Conservation (phyloP, 495 filamentous ascomycete species). For the Rusavskia elegans region DNA sequence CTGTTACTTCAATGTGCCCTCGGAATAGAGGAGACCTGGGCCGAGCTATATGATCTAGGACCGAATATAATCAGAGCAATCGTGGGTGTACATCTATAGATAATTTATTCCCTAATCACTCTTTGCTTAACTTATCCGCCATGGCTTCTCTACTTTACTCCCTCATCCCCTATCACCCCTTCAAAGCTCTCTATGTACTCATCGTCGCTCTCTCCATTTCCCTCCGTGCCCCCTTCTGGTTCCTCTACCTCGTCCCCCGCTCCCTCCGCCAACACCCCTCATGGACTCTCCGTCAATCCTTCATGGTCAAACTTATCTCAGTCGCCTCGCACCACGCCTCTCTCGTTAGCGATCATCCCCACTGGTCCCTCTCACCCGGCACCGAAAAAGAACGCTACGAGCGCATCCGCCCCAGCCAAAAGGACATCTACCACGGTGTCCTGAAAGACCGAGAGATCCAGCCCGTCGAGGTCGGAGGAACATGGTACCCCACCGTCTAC, state of each 20-base stretch:
- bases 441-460: slow-evolving; percentile 11
- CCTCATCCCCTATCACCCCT: background rate
- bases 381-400: slow-evolving; percentile 12
- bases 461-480: slow-evolving; percentile 19
- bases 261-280: slow-evolving; percentile 13
- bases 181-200: background rate
- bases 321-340: background rate
- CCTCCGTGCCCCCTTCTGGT: slow-evolving; percentile 1
- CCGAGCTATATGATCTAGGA: too few species aligned
- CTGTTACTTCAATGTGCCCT: too few species aligned
- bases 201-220: background rate
- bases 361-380: slow-evolving; percentile 6
- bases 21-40: too few species aligned
- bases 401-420: slow-evolving; percentile 6
- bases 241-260: background rate
- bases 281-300: slow-evolving; percentile 17
- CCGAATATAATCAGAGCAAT: too few species aligned
- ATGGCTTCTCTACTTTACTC: background rate
- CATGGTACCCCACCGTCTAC: slow-evolving; percentile 20
- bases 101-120: background rate
- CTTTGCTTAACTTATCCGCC: background rate
- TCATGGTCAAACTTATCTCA: slow-evolving; percentile 8
- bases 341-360: background rate
- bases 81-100: too few species aligned
- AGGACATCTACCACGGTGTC: slow-evolving; percentile 15